Evolutionary conservation across 2,329 filamentous ascomycete genomes (phyloP), one percentile per base, ranked within the genome.

Genomic region (Neurospora sp.): DNA sequence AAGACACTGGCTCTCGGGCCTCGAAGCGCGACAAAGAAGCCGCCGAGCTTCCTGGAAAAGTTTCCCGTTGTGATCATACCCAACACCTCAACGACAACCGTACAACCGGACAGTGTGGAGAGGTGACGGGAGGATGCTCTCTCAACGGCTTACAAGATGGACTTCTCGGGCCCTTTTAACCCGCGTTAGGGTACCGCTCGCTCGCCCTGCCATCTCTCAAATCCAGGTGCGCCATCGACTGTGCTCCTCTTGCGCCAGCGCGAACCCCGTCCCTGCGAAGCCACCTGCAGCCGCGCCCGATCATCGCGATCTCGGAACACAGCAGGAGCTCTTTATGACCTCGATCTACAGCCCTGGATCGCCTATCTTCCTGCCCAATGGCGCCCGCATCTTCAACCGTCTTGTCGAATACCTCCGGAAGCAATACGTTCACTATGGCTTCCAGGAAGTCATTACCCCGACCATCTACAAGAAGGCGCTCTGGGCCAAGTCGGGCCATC

Each of bases 391-490:
- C 74, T 93, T 97, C 82, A 94, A 96, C 77, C 91, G 92, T 69
- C 87, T 97, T 28, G 88, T 93, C 71, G 86, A 90, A 62, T 97
- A 96, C 77, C 84, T 97, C 69, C 91, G 93, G 73, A 89, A 89
- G 71, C 92, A 97, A 77, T 97, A 97, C 77, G 87, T 90, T 36
- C 87, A 89, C 73, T 96, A 95, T 80, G 93, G 93, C 71, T 96
- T 95, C 78, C 86, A 93, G 74, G 93, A 97, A 79, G 93, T 97
- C 73, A 89, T 97, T 75, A 96, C 92, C 8, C 93, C 93, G 1
- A 96, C 89, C 67, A 96, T 97, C 77, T 97, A 96, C 83, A 97
- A 96, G 77, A 92, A 92, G 78, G 89, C 91, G 6, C 82, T 97
- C 38, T 97, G 93, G 93, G 89, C 92, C 76, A 90, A 89, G 74